These are phyloP conservation scores for Emiliania huxleyi DNA, from an alignment of 78 protist species.

Conservation along the genomic window DNA sequence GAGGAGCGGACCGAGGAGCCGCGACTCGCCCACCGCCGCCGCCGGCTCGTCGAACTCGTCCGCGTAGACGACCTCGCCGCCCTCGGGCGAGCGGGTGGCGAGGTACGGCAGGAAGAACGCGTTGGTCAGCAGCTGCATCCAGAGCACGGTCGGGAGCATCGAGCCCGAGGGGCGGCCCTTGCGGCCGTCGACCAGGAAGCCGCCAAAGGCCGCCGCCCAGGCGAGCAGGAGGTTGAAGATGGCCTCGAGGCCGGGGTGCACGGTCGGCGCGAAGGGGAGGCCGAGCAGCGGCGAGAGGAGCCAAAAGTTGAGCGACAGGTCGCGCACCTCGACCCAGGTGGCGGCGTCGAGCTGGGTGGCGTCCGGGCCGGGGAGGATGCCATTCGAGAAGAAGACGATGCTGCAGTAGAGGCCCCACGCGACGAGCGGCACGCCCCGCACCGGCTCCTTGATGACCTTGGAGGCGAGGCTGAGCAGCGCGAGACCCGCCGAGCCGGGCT, in stretches of 20 bases:
- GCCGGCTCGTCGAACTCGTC: background rate
- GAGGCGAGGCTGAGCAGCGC: background rate
- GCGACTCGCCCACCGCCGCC: background rate
- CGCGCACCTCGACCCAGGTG: background rate
- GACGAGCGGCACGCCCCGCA: background rate
- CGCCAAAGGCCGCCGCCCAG: too few species aligned
- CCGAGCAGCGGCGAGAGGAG: background rate
- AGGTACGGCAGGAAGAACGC: background rate
- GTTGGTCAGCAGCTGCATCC: background rate
- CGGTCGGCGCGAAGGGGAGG: background rate
- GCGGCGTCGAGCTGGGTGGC: background rate
- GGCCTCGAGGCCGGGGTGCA: constrained; percentile 12
- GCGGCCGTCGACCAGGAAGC: background rate
- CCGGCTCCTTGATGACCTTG: too few species aligned
- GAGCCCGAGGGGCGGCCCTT: background rate
- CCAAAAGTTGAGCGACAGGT: background rate
- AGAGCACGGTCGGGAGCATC: background rate
- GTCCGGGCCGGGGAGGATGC: too few species aligned
- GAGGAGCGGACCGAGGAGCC: background rate
- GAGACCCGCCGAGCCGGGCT: background rate
- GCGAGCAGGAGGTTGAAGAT: constrained; percentile 3
- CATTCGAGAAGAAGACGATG: background rate
- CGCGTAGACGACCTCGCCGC: background rate
- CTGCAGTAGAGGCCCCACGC: background rate
- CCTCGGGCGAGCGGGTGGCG: background rate